Base-by-base conservation (phyloP, 768 basidiomycete species). In the Psilocybe azurescens region DNA sequence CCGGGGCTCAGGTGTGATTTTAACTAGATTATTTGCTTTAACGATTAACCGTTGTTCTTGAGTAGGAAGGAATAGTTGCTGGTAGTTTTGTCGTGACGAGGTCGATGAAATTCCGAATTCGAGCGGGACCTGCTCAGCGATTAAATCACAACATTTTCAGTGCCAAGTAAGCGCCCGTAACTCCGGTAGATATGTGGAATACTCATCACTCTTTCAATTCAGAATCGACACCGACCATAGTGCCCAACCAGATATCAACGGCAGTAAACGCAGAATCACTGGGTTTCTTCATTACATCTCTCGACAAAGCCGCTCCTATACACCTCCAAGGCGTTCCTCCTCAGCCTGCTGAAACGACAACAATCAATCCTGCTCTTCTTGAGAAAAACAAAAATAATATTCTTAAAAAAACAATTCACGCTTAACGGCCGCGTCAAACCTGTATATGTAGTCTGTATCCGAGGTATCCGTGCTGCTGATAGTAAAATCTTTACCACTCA, bases 111-210 rank as follows among this genome's bases (percentile, higher is more conserved):
- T 56, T 52, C 13, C 47, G 58, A 9, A 63, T 63, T 52, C 47
- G 62, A 24, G 62, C 58, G 2, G 58, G 53, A 3, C 62, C 58
- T 9, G 54, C 58, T 33, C 58, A 56, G 36, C 59, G 58, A 32
- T 11, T 59, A 20, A 56, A 52, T 41, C 55, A 56, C 14, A 63
- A 59, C 33, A 29, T 36, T 28, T 63, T 63, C 41, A 63, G 62
- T 24, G 58, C 62, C 24, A 63, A 55, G 62, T 63, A 18, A 5
- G 24, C 24, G 24, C 24, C 24, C 24, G 24, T 24, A 24, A 24
- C 24, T 24, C 24, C 24, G 24, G 24, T 24, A 24, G 24, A 24
- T 24, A 24, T 24, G 24, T 24, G 24, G 24, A 24, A 24, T 24
- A 47, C 39, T 47, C 13, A 20, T 30, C 5, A 36, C 13, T 3